A percentile compares a stretch with the other conserved stretches of the same genome.
These are phyloP conservation scores for Helichrysum umbraculigerum DNA, from an alignment of 129 eudicot species.

Conservation along the genomic window DNA sequence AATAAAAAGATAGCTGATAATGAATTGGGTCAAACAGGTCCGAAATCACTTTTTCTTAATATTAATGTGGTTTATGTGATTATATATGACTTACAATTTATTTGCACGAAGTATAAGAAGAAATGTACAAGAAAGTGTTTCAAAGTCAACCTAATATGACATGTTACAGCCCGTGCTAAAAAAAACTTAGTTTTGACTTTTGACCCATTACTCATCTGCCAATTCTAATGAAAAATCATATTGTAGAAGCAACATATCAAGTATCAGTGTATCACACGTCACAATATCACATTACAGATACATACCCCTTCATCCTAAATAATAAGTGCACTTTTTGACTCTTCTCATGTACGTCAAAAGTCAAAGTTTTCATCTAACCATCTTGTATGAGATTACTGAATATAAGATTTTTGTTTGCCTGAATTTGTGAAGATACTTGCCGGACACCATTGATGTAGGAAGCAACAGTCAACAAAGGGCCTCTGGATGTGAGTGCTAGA, in stretches of 20 bases:
- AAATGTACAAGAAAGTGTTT: background rate
- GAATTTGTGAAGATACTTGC: conserved; percentile 66
- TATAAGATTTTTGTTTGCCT: background rate
- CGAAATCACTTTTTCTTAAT: too few species aligned
- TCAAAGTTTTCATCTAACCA: background rate
- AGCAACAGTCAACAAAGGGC: conserved; percentile 78
- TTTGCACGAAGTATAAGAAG: too few species aligned
- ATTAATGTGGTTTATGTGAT: too few species aligned
- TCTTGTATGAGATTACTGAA: background rate
- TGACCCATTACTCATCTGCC: background rate
- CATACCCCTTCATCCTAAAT: background rate
- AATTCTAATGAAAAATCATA: background rate
- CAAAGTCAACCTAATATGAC: background rate
- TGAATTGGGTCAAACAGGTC: too few species aligned
- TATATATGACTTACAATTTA: too few species aligned
- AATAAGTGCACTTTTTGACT: background rate
- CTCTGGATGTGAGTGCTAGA: conserved; percentile 81
- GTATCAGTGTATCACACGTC: background rate
- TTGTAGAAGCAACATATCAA: background rate
- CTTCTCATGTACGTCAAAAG: background rate
- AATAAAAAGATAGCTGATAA: background rate
- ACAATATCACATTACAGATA: background rate
- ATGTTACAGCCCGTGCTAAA: background rate
- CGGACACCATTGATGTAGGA: conserved; percentile 93
- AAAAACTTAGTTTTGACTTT: background rate